phyloP scores from a whole-genome alignment of 2,329 filamentous ascomycete genomes.

The Albifimbria verrucaria region DNA sequence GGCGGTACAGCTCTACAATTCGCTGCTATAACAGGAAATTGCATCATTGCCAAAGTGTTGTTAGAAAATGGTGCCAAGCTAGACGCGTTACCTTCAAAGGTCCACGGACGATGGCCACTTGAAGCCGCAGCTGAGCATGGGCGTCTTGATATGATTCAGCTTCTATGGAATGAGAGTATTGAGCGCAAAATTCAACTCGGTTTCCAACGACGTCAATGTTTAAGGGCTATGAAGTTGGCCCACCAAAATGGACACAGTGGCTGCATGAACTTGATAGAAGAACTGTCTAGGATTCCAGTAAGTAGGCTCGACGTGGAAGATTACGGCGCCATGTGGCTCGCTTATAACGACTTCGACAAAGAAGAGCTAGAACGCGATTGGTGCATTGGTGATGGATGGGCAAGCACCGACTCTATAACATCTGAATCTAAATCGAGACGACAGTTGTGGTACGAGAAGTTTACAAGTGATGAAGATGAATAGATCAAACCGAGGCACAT shows the following conservation, averaged over 20 bases:
- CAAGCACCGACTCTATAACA: too few relatives aligned
- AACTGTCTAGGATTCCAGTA: not conserved
- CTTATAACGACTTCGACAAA: too few relatives aligned
- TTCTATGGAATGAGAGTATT: not conserved
- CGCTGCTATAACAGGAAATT: not conserved
- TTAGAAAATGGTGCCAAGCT: not conserved
- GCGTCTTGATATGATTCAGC: not conserved
- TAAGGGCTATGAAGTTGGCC: conserved; percentile 1
- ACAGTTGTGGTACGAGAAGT: too few relatives aligned
- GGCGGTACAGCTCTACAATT: not conserved
- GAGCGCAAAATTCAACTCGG: not conserved
- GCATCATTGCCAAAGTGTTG: not conserved
- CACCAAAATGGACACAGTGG: not conserved
- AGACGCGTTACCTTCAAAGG: not conserved
- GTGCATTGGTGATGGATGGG: too few relatives aligned
- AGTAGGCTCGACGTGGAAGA: not conserved
- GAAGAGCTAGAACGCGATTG: too few relatives aligned
- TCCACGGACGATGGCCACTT: not conserved
- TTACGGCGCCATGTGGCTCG: not conserved
- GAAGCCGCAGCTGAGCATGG: conserved; percentile 1
- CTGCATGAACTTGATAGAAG: not conserved
- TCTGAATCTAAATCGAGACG: too few relatives aligned
- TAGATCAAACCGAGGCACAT: too few relatives aligned
- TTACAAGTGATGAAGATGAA: too few relatives aligned
- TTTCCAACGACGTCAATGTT: not conserved